A percentile compares a stretch with the other conserved stretches of the same genome.
These are phyloP conservation scores for Verruconis gallopava DNA, from an alignment of 2,329 filamentous ascomycete species.

Conservation along the genomic window DNA sequence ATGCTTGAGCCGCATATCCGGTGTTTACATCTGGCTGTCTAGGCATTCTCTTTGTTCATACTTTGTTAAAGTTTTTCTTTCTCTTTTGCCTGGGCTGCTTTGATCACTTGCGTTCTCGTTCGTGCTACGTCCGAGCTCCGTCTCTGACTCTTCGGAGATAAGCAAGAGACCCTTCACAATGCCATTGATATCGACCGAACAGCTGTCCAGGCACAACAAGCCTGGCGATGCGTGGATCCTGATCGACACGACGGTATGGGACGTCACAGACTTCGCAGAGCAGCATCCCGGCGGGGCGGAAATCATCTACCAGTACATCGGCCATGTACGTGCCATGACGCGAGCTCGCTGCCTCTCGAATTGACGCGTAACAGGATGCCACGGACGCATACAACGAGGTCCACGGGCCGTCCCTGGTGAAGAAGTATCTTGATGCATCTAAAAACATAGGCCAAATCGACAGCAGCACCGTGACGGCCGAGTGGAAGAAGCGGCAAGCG, in stretches of 20 bases:
- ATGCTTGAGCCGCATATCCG: too few species aligned
- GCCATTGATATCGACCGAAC: conserved; percentile 2
- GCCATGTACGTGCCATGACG: too few species aligned
- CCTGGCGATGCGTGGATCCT: conserved; percentile 7
- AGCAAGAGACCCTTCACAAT: background rate
- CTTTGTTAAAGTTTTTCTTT: too few species aligned
- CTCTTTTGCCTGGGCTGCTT: too few species aligned
- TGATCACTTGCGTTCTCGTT: too few species aligned
- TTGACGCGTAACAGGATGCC: conserved; percentile 7
- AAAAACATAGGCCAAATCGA: conserved; percentile 7
- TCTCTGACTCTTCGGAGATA: background rate
- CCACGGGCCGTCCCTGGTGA: conserved; percentile 8
- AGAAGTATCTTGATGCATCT: conserved; percentile 1
- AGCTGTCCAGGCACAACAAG: conserved; percentile 6
- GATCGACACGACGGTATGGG: conserved; percentile 8
- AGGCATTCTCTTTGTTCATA: too few species aligned
- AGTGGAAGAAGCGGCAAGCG: conserved; percentile 6
- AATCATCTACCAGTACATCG: conserved; percentile 7
- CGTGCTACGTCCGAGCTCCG: too few species aligned
- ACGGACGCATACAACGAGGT: conserved; percentile 10
- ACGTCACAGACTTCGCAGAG: conserved; percentile 10
- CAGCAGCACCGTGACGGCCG: conserved; percentile 3
- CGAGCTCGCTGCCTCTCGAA: background rate
- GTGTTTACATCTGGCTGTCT: too few species aligned
- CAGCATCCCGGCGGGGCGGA: conserved; percentile 10